Conservation (phyloP, 371 early-diverging fungal genomes). For the Blastocladiella emersonii region DNA sequence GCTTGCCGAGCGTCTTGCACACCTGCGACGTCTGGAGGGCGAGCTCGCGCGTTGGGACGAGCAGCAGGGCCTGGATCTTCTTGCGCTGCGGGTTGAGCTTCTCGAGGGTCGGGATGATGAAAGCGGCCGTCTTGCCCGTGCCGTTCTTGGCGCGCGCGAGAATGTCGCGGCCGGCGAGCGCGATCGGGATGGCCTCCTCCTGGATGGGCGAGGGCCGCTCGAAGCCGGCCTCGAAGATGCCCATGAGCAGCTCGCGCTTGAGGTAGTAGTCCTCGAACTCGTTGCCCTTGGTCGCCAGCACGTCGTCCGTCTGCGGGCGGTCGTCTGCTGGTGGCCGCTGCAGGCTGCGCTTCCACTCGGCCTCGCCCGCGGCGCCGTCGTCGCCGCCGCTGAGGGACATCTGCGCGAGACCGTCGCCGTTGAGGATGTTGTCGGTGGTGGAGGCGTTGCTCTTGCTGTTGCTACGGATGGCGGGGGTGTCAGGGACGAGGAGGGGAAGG, state of each 20-base stretch:
- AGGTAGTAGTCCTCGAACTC: constrained; percentile 96
- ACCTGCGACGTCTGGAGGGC: constrained; percentile 94
- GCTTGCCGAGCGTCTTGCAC: constrained; percentile 83
- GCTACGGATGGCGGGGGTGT: too few species aligned
- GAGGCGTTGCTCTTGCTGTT: too few species aligned
- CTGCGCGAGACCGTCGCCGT: too few species aligned
- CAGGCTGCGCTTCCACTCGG: constrained; percentile 55
- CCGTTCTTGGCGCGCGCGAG: constrained; percentile 96
- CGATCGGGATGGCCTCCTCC: constrained; percentile 96
- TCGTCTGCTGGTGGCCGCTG: constrained; percentile 61
- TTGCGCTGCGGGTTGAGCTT: constrained; percentile 69
- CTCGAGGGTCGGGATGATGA: constrained; percentile 88
- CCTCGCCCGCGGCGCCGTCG: neutral
- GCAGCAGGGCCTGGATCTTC: constrained; percentile 63
- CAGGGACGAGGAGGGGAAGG: too few species aligned
- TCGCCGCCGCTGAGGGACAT: too few species aligned
- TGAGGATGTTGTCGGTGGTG: too few species aligned
- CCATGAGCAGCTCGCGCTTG: constrained; percentile 92
- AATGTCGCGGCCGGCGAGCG: constrained; percentile 89
- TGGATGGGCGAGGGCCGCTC: constrained; percentile 98
- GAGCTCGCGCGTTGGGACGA: constrained; percentile 96
- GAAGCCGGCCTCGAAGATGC: constrained; percentile 96
- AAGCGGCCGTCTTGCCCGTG: constrained; percentile 97
- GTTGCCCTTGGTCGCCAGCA: constrained; percentile 90
- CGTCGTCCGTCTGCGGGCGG: constrained; percentile 89